Conservation (phyloP, 1,139 yeast genomes). For the Hanseniaspora sp. region DNA sequence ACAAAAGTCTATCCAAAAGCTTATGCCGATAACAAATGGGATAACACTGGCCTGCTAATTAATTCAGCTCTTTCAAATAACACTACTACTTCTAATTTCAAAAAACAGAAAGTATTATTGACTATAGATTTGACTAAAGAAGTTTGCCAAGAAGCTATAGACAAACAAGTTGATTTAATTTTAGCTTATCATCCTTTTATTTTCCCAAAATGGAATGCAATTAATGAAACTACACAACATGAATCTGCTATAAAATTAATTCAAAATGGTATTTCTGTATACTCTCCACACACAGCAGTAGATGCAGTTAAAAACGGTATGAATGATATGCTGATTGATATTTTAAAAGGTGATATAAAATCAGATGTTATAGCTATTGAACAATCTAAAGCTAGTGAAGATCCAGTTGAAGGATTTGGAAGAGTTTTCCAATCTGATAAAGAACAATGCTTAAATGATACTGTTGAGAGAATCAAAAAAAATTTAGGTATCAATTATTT, state of each 20-base stretch:
- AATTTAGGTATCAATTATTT: conserved; percentile 44
- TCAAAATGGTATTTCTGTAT: conserved; percentile 69
- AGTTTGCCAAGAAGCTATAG: conserved; percentile 79
- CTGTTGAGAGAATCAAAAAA: conserved; percentile 46
- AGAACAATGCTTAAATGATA: conserved; percentile 35
- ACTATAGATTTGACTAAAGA: conserved; percentile 75
- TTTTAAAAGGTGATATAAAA: conserved; percentile 35
- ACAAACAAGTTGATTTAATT: conserved; percentile 40
- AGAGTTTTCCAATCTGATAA: conserved; percentile 44
- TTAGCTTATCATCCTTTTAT: conserved; percentile 94
- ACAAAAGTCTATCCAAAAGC: conserved; percentile 61
- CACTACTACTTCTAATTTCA: conserved; percentile 16
- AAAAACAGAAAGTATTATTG: conserved; percentile 38
- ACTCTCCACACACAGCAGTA: conserved; percentile 91
- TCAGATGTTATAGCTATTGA: conserved; percentile 3
- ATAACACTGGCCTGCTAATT: conserved; percentile 78
- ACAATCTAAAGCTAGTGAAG: conserved; percentile 23
- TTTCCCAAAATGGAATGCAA: conserved; percentile 74
- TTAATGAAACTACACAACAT: conserved; percentile 65
- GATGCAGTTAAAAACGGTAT: conserved; percentile 90
- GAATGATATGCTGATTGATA: conserved; percentile 76
- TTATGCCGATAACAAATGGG: conserved; percentile 84
- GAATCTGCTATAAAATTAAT: conserved; percentile 59
- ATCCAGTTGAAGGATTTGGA: conserved; percentile 59
- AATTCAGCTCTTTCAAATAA: conserved; percentile 34